Evolutionary conservation across 1,284 basidiomycete species (phyloP), one percentile per base, ranked within the genome.

Genomic region (Ceratobasidium sp.): DNA sequence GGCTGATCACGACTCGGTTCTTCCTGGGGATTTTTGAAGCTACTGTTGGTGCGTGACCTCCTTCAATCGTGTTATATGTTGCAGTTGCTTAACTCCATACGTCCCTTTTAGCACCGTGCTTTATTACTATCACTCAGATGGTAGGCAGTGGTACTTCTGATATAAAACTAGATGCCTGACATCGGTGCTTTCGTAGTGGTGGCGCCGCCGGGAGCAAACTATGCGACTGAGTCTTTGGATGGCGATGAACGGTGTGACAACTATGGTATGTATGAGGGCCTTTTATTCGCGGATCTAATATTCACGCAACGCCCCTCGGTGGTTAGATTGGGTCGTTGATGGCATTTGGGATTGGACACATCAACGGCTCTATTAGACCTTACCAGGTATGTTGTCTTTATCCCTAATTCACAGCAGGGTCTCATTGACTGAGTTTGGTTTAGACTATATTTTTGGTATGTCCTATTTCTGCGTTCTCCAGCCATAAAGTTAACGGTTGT

Each of bases 11-110:
- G 9, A 79, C 81, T 0, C 79, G 84, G 1, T 84, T 84, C 72
- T 82, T 85, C 76, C 79, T 84, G 46, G 84, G 84, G 13, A 77
- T 84, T 1, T 84, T 84, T 73, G 83, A 84, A 73, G 84, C 83
- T 57, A 83, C 83, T 6, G 83, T 84, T 13, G 82, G 82, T 80
- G 62, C 71, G 81, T 79, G 18, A 43, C 16, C 66, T 46, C 14
- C 7, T n/a, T 35, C 7, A n/a, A n/a, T 38, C n/a, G 43, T 28
- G 26, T 14, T 38, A 1, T n/a, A 32, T 21, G 9, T 38, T 38
- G 35, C 35, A 11, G 35, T 32, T 44, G 35, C 49, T 32, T 9
- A 67, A n/a, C 14, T 38, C 6, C 59, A 28, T 7, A 52, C 13
- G 11, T 2, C 26, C 54, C n/a, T 57, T 16, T 30, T 30, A 73